Evolutionary conservation across 768 basidiomycete species (phyloP).

Genomic region (Rossbeevera mucosa): DNA sequence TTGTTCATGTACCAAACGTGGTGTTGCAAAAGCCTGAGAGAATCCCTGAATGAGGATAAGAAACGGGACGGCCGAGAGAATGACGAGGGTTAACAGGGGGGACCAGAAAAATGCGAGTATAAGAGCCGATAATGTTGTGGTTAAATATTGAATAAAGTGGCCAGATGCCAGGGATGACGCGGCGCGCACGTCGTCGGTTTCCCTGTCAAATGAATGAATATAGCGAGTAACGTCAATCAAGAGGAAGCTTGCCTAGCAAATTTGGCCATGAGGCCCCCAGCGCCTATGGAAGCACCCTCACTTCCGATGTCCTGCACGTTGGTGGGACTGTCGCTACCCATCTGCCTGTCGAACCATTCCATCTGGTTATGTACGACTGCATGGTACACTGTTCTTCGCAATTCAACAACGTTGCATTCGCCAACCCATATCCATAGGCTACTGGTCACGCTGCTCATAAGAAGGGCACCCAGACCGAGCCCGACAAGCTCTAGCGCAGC

Average conservation of each 20-base stretch:
- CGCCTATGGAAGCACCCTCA: slow-evolving; percentile 57
- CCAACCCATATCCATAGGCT: slow-evolving; percentile 85
- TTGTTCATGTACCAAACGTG: slow-evolving; percentile 66
- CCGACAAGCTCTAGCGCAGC: slow-evolving; percentile 63
- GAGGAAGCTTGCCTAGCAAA: slow-evolving; percentile 61
- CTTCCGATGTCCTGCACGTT: slow-evolving; percentile 33
- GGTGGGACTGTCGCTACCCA: slow-evolving; percentile 51
- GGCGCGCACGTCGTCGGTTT: slow-evolving; percentile 89
- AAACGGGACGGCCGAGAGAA: slow-evolving; percentile 83
- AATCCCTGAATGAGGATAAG: slow-evolving; percentile 72
- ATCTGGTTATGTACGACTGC: slow-evolving; percentile 68
- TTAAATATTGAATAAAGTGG: slow-evolving; percentile 72
- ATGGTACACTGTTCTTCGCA: slow-evolving; percentile 65
- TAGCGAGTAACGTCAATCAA: not conserved
- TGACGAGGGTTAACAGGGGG: slow-evolving; percentile 83
- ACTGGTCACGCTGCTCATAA: slow-evolving; percentile 70
- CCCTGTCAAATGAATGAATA: slow-evolving; percentile 44
- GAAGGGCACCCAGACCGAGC: slow-evolving; percentile 60
- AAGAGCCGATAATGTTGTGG: slow-evolving; percentile 74
- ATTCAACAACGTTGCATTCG: slow-evolving; percentile 66
- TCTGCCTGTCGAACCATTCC: slow-evolving; percentile 88
- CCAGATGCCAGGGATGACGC: slow-evolving; percentile 81
- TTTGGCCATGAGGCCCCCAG: slow-evolving; percentile 90
- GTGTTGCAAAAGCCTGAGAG: slow-evolving; percentile 65
- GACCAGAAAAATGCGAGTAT: slow-evolving; percentile 78